Evolutionary conservation across 305 asterid genomes (phyloP).

Genomic region (Withania somnifera): DNA sequence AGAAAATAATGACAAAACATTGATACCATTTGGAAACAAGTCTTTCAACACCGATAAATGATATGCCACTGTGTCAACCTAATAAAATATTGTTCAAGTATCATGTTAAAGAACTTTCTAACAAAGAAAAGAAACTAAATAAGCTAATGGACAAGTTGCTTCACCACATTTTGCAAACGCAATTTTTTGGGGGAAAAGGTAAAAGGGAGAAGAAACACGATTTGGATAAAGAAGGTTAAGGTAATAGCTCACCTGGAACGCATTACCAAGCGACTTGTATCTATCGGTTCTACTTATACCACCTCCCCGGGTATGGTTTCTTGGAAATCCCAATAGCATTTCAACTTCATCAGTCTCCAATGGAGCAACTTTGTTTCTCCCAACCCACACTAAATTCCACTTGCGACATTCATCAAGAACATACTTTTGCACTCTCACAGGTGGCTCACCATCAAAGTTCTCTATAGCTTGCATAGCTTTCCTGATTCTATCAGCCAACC

Average conservation of each 20-base stretch:
- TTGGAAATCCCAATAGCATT: constrained; percentile 73
- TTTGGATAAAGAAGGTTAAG: neutral
- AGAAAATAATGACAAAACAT: constrained; percentile 36
- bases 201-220: neutral
- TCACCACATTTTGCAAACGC: neutral
- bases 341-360: constrained; percentile 85
- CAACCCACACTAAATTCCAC: constrained; percentile 94
- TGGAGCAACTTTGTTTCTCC: constrained; percentile 78
- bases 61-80: constrained; percentile 47
- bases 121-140: neutral
- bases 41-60: constrained; percentile 35
- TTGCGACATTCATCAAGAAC: constrained; percentile 63
- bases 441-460: constrained; percentile 45
- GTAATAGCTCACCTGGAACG: constrained; percentile 58
- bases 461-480: constrained; percentile 18
- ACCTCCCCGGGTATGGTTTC: constrained; percentile 64
- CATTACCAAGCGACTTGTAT: constrained; percentile 77
- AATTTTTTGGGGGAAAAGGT: neutral
- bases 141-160: neutral
- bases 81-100: neutral
- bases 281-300: constrained; percentile 80
- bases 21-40: constrained; percentile 31
- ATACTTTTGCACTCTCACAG: constrained; percentile 30
- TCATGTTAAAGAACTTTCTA: neutral
- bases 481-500: constrained; percentile 60